Percentiles rank a stretch among this genome's conserved stretches.
Conservation (phyloP, 2,329 filamentous ascomycete genomes). For the Hypoxylon sp. region DNA sequence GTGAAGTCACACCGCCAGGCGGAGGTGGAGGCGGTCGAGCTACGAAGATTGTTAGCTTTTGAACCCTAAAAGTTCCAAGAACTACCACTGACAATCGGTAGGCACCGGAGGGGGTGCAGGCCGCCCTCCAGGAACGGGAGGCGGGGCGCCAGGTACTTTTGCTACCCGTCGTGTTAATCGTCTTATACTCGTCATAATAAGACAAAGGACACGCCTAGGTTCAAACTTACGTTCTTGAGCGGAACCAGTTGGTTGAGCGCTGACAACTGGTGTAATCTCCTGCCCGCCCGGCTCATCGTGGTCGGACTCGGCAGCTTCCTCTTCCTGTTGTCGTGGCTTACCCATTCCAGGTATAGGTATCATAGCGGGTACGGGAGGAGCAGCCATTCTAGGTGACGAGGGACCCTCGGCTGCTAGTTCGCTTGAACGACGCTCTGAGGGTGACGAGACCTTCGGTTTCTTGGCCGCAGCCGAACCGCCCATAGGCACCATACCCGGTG, state of each 20-base stretch:
- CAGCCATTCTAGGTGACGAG: constrained; percentile 57
- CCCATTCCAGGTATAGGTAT: constrained; percentile 80
- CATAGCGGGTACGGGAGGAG: constrained; percentile 68
- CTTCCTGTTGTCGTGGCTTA: constrained; percentile 62
- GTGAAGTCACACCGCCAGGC: constrained; percentile 68
- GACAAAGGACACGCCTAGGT: constrained; percentile 28
- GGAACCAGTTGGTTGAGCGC: constrained; percentile 43
- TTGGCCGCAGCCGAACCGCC: constrained; percentile 60
- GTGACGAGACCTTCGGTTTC: constrained; percentile 65
- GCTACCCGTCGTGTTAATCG: constrained; percentile 48
- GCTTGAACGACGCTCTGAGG: constrained; percentile 55
- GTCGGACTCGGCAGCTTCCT: constrained; percentile 60
- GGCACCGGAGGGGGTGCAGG: constrained; percentile 70
- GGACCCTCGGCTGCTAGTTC: constrained; percentile 58
- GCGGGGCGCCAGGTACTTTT: constrained; percentile 50
- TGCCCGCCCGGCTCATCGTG: constrained; percentile 57
- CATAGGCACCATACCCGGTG: constrained; percentile 74
- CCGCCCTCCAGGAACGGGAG: constrained; percentile 63
- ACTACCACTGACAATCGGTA: constrained; percentile 66
- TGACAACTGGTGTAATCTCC: constrained; percentile 47
- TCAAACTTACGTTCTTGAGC: constrained; percentile 47
- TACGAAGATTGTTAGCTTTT: constrained; percentile 54
- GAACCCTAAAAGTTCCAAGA: constrained; percentile 12
- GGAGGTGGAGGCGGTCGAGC: constrained; percentile 71
- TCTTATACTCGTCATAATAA: constrained; percentile 31